phyloP scores from a whole-genome alignment of 768 basidiomycete genomes.

The Kwoniella europaea region DNA sequence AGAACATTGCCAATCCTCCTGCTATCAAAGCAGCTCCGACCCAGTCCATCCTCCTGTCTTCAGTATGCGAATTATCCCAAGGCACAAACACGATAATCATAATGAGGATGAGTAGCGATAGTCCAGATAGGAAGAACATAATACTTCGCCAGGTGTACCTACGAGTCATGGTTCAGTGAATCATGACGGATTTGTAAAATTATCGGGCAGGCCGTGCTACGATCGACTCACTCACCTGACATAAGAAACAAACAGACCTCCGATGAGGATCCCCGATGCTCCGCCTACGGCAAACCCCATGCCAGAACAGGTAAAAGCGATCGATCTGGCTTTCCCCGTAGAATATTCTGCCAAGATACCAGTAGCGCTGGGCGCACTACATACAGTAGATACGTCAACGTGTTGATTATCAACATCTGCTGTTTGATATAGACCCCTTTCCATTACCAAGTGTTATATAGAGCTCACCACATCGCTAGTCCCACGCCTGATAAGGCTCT shows the following conservation, averaged over 20 bases:
- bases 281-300: constrained; percentile 84
- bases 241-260: constrained; percentile 72
- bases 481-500: constrained; percentile 81
- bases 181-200: too few species aligned
- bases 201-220: too few species aligned
- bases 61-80: neutral
- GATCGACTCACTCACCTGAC: constrained; percentile 52
- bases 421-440: too few species aligned
- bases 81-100: neutral
- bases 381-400: neutral
- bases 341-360: constrained; percentile 83
- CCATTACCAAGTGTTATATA: too few species aligned
- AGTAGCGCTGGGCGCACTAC: constrained; percentile 57
- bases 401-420: too few species aligned
- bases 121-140: neutral
- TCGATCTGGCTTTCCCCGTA: constrained; percentile 70
- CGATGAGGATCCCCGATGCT: constrained; percentile 70
- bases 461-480: constrained; percentile 65
- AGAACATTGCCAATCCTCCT: neutral
- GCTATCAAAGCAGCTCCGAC: neutral
- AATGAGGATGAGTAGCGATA: neutral
- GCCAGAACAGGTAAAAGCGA: constrained; percentile 81
- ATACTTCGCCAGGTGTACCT: neutral
- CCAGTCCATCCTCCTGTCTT: neutral
- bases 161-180: neutral